Conservation (phyloP, 768 basidiomycete genomes). For the Tulasnella sp. region DNA sequence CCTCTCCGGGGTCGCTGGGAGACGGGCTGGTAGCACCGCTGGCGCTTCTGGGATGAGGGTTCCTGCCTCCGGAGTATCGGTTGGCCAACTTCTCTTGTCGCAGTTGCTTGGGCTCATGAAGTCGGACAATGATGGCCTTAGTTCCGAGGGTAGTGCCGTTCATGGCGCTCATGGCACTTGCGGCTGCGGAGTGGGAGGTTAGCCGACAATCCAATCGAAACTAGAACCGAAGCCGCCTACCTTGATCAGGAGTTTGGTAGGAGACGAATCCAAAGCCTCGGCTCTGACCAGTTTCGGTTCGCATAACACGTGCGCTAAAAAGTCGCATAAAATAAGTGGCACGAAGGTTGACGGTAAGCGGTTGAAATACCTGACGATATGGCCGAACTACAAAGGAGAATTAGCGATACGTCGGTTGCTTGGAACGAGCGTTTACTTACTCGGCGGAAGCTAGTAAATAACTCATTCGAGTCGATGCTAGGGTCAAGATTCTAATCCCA, state of each 20-base stretch:
- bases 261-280: conserved; percentile 92
- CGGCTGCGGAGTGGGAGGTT: conserved; percentile 46
- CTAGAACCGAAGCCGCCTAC: conserved; percentile 39
- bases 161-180: conserved; percentile 73
- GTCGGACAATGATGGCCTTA: conserved; percentile 77
- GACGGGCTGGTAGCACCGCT: conserved; percentile 85
- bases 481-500: conserved; percentile 71
- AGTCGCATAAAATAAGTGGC: neutral
- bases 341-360: neutral
- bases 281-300: conserved; percentile 73
- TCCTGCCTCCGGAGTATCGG: conserved; percentile 51
- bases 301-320: conserved; percentile 85
- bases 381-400: conserved; percentile 60
- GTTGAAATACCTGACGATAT: conserved; percentile 70
- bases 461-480: conserved; percentile 76
- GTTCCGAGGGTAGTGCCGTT: conserved; percentile 67
- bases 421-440: conserved; percentile 41
- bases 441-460: conserved; percentile 78
- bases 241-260: conserved; percentile 78
- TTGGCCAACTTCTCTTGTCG: conserved; percentile 84
- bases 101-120: conserved; percentile 90
- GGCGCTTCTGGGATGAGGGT: conserved; percentile 62
- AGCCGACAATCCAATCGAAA: neutral
- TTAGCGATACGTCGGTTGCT: neutral
- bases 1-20: conserved; percentile 75